Evolutionary conservation across 129 eudicot genomes (phyloP), one percentile per base, ranked within the genome.

Genomic region (Centrapalus pauciflorus): DNA sequence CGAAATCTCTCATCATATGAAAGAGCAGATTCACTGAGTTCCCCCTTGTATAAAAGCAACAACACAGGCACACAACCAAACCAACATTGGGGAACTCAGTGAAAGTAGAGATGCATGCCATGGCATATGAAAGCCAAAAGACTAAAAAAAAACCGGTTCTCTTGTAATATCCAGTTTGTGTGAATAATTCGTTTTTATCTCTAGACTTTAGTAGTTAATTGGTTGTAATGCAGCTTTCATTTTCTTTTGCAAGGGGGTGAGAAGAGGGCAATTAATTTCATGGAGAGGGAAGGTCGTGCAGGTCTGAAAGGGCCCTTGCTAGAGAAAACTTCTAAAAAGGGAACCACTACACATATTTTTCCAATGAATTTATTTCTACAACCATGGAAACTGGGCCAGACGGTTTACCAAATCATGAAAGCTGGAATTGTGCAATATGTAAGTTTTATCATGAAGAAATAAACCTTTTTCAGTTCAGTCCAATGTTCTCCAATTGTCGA

Each of bases 401-500:
- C 91, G 90, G 81, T 87, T 73, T 87, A 79, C 84, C 90, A 81
- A 85, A 82, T 84, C 33, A 84, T 87, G 73, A 87, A 84, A 64
- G 74, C 85, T 61, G 91, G 95, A 38, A 84, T 87, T 64, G 84
- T 87, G 55, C 95, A 87, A 68, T n/a, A n/a, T n/a, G n/a, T n/a
- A n/a, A n/a, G n/a, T n/a, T n/a, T n/a, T n/a, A n/a, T n/a, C n/a
- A n/a, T n/a, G n/a, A n/a, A n/a, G n/a, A n/a, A n/a, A n/a, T n/a
- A n/a, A n/a, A n/a, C n/a, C n/a, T n/a, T n/a, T n/a, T n/a, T n/a
- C n/a, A n/a, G n/a, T n/a, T n/a, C n/a, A n/a, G n/a, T n/a, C n/a
- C n/a, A n/a, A n/a, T n/a, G n/a, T n/a, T n/a, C n/a, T n/a, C n/a
- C n/a, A n/a, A n/a, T n/a, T n/a, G n/a, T n/a, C n/a, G n/a, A n/a